Base-by-base conservation (phyloP, 2,329 filamentous ascomycete species). In the Allantophomopsis cytisporea region DNA sequence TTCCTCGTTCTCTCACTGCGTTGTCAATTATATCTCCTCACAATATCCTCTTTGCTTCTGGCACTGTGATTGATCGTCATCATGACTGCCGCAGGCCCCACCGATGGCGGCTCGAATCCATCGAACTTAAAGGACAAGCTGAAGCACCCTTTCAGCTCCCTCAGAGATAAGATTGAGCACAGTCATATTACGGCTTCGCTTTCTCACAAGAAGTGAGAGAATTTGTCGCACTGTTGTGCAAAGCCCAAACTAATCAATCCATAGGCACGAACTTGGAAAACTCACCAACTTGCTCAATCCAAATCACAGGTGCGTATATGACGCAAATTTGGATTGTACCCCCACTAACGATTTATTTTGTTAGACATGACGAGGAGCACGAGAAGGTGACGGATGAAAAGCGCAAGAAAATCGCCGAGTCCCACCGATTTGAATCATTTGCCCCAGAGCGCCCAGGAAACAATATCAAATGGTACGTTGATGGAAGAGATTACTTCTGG, bases 401-500 rank as follows among this genome's bases (percentile, higher is more conserved):
- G 63, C 75, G 91, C 42, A 73, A 69, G 15, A 69, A 63, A 13
- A 80, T 91, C 37, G 69, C 71, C 47, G 73, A 89, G 42, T 69
- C 73, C 12, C 79, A 96, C 55, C 79, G 89, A 33, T 96, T 87
- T 64, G 59, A 82, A n/a, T 94, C 85, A 4, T 98, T 83, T 61
- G 93, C 93, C 31, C 89, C 89, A 0, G 80, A 89, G 56, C 77
- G 80, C 34, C 78, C 89, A 10, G 82, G 80, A 20, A 95, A 96
- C 58, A 69, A 83, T 42, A 69, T 91, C 56, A 96, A 96, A 64
- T 98, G 89, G 88, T 96, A 95, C 60, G 85, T 96, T 10, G 91
- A 96, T 56, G 91, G 87, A 3, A 71, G 87, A 44, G 83, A 96
- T 61, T 98, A 98, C 60, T 93, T 91, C 58, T 94, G 87, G 80